Evolutionary conservation across 805 yeast genomes (phyloP), one percentile per base, ranked within the genome.

Genomic region (Candida quercuum): DNA sequence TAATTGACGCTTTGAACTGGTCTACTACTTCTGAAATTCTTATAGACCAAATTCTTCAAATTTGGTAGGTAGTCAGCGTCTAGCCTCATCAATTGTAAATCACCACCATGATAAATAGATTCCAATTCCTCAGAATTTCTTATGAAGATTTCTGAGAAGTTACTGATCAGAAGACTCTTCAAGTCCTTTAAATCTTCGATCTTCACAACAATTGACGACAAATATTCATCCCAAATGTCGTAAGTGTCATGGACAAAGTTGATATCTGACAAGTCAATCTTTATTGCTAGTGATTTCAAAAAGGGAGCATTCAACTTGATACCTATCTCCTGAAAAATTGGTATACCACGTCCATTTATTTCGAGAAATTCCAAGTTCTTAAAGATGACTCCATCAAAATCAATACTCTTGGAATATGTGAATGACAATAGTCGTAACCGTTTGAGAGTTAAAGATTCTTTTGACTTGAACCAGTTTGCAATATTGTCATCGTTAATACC

Each of bases 21-120:
- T 34, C 36, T 40, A 12, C 32, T 36, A 26, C 19, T 9, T 16
- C 26, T 23, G 14, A 31, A 18, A 29, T 28, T 32, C 17, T 34
- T 37, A 19, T 34, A 40, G 6, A 22, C 32, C 15, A 37, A 23
- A n/a, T 23, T 15, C 15, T 30, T 20, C 28, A 40, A 24, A 21
- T 33, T 32, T n/a, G 38, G 44, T 9, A 37, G 14, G 24, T 23
- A 34, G 28, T 36, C 40, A 26, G 43, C 43, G 37, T 36, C 40
- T n/a, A 37, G 26, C 13, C 18, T 22, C 22, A 32, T 39, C 21
- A 40, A 28, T 16, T 37, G 35, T 8, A 40, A 13, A 8, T 33
- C 35, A 3, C 40, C 43, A 27, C 38, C 37, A 37, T 40, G 38
- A 22, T 28, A 19, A 5, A 36, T 37, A 21, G 18, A 24, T 16